Evolutionary conservation across 2,329 filamentous ascomycete genomes (phyloP).

Genomic region (Domatiomyces globalis): DNA sequence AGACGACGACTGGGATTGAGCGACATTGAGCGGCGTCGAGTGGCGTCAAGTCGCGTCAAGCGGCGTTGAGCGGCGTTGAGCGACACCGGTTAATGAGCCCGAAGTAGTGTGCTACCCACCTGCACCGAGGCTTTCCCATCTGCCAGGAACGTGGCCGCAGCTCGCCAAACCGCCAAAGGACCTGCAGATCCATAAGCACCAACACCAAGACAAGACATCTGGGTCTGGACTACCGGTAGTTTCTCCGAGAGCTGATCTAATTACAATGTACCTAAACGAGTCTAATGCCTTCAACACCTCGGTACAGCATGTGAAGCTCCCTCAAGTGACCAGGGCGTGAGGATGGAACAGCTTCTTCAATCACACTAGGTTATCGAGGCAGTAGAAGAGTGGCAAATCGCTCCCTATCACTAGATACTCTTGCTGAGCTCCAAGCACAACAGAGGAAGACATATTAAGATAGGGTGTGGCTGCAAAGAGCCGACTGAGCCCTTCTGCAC

Average conservation of each 20-base stretch:
- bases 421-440: too few species aligned
- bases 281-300: background rate
- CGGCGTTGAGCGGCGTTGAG: background rate
- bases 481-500: too few species aligned
- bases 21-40: background rate
- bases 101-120: too few species aligned
- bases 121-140: background rate
- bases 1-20: slow-evolving; percentile 36
- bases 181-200: too few species aligned
- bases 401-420: too few species aligned
- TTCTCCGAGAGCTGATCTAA: background rate
- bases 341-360: background rate
- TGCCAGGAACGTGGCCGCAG: background rate
- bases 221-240: too few species aligned
- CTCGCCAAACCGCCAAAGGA: too few species aligned
- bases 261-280: background rate
- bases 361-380: too few species aligned
- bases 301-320: background rate
- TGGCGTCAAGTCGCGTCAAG: background rate
- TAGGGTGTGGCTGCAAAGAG: too few species aligned
- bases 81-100: too few species aligned
- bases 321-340: background rate
- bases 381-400: background rate
- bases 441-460: too few species aligned
- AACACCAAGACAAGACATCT: background rate